Base-by-base conservation (phyloP, 2,329 filamentous ascomycete species). In the Fusarium duplospermum region DNA sequence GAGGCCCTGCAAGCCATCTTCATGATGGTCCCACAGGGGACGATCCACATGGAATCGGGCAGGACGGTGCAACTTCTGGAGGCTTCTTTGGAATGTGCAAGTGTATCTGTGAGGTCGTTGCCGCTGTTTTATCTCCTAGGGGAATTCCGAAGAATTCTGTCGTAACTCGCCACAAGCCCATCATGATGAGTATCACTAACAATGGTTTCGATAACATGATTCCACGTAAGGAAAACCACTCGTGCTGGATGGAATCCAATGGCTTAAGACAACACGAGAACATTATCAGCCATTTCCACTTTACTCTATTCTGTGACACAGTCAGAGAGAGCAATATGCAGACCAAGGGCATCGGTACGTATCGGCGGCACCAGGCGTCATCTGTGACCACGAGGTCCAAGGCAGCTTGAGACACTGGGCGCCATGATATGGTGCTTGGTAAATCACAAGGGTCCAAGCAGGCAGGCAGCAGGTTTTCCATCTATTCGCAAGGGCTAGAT, bases 41-140 rank as follows among this genome's bases (percentile, higher is more conserved):
- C 16, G 71, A 42, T 54, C 70, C 70, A 73, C 66, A 24, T 24
- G 24, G 24, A 63, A 47, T 67, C 65, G 50, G 62, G 63, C 61
- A 69, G 52, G 14, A 29, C 27, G 18, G 50, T 35, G 13, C 40
- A 61, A n/a, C 33, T 61, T 50, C 62, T 71, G 56, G 35, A 52
- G 29, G 22, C 62, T 59, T 56, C 16, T 60, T 22, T 24, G 33
- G n/a, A 29, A 36, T 33, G 52, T 5, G 14, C 54, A 57, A 31
- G 7, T 54, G 47, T 31, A 54, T 31, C 47, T 20, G 27, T 14
- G 27, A 31, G 47, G 47, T 31, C 24, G 3, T 52, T 54, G 27
- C n/a, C 18, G n/a, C 10, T 54, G 27, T 54, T 31, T 31, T 27
- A 50, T 50, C 31, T 18, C 47, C 27, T n/a, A 2, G 27, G 47